phyloP scores from a whole-genome alignment of 257 asterid genomes.

The Pogostemon cablin region DNA sequence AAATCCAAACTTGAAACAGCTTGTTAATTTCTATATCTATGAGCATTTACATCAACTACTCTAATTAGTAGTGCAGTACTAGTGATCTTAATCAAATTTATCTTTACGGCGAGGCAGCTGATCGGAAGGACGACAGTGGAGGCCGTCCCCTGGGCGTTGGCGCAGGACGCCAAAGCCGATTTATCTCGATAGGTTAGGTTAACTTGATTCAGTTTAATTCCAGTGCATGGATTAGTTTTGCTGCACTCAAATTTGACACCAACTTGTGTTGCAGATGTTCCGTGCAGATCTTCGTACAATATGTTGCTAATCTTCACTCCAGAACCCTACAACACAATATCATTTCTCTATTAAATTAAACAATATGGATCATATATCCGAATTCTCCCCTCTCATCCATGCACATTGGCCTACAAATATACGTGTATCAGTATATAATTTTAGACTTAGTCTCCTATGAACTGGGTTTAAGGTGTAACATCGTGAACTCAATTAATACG shows the following conservation, averaged over 20 bases:
- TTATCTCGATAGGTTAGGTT: conserved; percentile 31
- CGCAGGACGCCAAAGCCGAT: conserved; percentile 34
- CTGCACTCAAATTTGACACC: conserved; percentile 45
- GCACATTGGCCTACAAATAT: no score
- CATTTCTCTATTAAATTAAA: no score
- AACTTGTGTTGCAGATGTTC: conserved; percentile 46
- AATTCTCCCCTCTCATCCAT: no score
- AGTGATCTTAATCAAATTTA: background rate
- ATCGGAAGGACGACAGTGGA: conserved; percentile 10
- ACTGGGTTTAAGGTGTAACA: no score
- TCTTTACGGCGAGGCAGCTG: conserved; percentile 9
- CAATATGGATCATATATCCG: background rate
- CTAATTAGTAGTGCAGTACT: no score
- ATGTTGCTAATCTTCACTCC: conserved; percentile 43
- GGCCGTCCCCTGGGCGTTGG: conserved; percentile 31
- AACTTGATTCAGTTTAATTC: conserved; percentile 32
- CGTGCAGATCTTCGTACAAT: conserved; percentile 45
- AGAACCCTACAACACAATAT: conserved; percentile 25
- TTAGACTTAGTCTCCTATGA: no score
- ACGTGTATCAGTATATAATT: no score
- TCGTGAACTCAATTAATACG: no score
- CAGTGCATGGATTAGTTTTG: conserved; percentile 34
- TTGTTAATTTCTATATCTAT: no score
- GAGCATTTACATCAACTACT: no score
- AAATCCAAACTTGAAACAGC: no score